phyloP scores from a whole-genome alignment of 805 yeast genomes.

The Blastobotrys muscicola region DNA sequence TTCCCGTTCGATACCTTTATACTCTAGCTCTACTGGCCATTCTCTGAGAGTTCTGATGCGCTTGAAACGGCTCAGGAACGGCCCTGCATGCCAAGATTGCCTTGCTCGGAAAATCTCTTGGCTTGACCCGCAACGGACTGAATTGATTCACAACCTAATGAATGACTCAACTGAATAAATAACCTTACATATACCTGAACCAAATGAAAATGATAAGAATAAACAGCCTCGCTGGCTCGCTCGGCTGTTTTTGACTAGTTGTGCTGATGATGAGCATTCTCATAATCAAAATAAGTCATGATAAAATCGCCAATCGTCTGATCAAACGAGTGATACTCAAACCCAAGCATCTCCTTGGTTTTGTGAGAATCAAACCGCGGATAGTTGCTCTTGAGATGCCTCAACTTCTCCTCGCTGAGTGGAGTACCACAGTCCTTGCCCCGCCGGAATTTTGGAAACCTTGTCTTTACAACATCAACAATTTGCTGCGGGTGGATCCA shows the following conservation, averaged over 20 bases:
- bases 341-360: conserved; percentile 7
- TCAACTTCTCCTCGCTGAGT: not conserved
- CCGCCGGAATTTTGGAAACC: conserved; percentile 9
- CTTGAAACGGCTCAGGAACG: no score
- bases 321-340: conserved; percentile 7
- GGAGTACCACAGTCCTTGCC: not conserved
- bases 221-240: no score
- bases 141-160: not conserved
- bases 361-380: conserved; percentile 4
- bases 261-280: no score
- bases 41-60: no score
- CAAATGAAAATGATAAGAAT: no score
- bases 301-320: conserved; percentile 5
- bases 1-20: not conserved
- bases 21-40: no score
- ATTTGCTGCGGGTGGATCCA: conserved; percentile 14
- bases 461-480: conserved; percentile 8
- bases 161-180: not conserved
- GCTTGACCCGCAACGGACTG: no score
- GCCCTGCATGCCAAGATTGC: no score
- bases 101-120: no score
- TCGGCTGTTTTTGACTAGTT: no score
- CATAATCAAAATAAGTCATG: no score
- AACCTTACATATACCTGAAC: no score
- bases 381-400: not conserved